Evolutionary conservation across 108 stramenopile species (phyloP), one percentile per base, ranked within the genome.

Genomic region (Skeletonema grethae): DNA sequence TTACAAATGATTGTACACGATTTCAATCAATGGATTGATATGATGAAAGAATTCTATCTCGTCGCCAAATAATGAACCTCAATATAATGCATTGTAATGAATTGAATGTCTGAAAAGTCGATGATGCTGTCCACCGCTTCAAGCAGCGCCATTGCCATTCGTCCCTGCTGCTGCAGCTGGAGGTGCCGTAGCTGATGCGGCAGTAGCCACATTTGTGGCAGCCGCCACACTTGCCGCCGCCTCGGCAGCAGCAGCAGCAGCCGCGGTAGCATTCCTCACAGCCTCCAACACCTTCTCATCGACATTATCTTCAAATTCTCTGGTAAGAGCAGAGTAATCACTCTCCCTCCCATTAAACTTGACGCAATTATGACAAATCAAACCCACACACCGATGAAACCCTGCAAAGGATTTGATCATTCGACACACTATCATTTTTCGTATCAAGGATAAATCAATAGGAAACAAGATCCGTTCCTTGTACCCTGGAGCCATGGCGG

Each of bases 281-380:
- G 70, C 75, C 38, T 76, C 76, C 25, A 82, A 12, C 30, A 82
- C 61, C 60, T 72, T 72, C 8, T 87, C 87, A 68, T 88, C 85
- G 13, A 75, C 85, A 28, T 76, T 50, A 35, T 80, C 76, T 58
- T 86, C 87, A 77, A 94, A 91, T 11, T 94, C 90, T 10, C 93
- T 69, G 2, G 93, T 84, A 0, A 94, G 71, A 7, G 89, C 64
- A 6, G 84, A 86, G 67, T 94, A 94, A 57, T 94, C 93, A 50
- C 75, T 81, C 61, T 94, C 90, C 57, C 87, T 63, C 15, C 91
- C 91, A 76, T 92, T 93, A 60, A 82, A 85, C 71, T 82, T 85
- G 61, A 85, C 69, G 57, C 84, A 85, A 56, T 95, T 92, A 70
- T 95, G 94, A 65, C 86, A 82, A 65, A 95, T 88, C 65, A 95